Evolutionary conservation across 2,329 filamentous ascomycete genomes (phyloP), one percentile per base, ranked within the genome.

Genomic region (Aspergillus sp.): DNA sequence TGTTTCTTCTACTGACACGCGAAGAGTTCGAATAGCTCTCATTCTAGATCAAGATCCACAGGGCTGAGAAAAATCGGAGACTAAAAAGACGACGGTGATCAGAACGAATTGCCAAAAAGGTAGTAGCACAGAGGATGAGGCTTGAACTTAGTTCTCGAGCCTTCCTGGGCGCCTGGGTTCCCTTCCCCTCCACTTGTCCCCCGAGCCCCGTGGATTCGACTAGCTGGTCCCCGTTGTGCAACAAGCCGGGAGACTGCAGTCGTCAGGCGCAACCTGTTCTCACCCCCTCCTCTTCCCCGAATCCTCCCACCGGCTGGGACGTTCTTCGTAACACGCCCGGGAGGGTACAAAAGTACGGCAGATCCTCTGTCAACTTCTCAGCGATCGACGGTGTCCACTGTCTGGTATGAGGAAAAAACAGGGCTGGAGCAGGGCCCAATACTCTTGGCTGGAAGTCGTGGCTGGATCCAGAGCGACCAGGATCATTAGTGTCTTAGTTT

Each of bases 61-160:
- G 56, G 56, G 56, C 56, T 57, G 56, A 57, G 37, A 37, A 53
- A 40, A n/a, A 49, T 53, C 50, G 27, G 50, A 54, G 25, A 47
- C 44, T 54, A 49, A 57, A 57, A 37, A 45, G 19, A 37, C 33
- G 21, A 47, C 44, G 44, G 40, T 41, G 44, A 40, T 47, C 43
- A 54, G 35, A 54, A 27, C 8, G n/a, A 17, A 19, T 40, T 23
- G 15, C 37, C 35, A 25, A 8, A 39, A 23, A 7, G 46, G 35
- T 15, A 35, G 23, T 31, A 46, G 43, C 21, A 54, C 33, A n/a
- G 33, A 35, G 31, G 14, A 14, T 23, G 21, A 47, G 27, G 14
- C 39, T 55, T 35, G 17, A 25, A 49, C 37, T 49, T 17, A 44
- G 17, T 35, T 35, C 46, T 55, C 39, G 11, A 41, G n/a, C 45